Evolutionary conservation across 73 alveolate species (phyloP).

Genomic region (Paramecium primaurelia): DNA sequence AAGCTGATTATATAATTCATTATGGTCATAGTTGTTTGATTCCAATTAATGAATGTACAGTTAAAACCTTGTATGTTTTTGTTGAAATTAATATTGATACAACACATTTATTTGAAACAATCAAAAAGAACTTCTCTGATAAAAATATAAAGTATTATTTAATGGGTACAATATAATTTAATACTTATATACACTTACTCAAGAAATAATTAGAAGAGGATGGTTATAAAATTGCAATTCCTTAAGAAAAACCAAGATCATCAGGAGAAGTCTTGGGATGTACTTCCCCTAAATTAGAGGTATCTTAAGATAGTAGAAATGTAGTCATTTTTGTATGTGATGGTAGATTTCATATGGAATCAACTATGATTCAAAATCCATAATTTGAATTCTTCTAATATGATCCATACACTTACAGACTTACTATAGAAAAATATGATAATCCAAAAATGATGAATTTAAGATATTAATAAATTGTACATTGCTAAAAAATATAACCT

Average conservation of each 20-base stretch:
- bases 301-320: conserved; percentile 65
- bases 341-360: conserved; percentile 99
- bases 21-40: conserved; percentile 96
- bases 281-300: conserved; percentile 90
- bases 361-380: conserved; percentile 99
- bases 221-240: conserved; percentile 80
- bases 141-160: conserved; percentile 64
- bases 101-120: conserved; percentile 81
- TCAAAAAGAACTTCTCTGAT: conserved; percentile 81
- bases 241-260: conserved; percentile 97
- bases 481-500: conserved; percentile 63
- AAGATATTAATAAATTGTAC: conserved; percentile 79
- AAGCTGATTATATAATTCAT: conserved; percentile 96
- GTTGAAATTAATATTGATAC: conserved; percentile 93
- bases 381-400: conserved; percentile 81
- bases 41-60: conserved; percentile 83
- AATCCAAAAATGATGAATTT: conserved; percentile 84
- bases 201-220: conserved; percentile 73
- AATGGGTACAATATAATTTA: conserved; percentile 78
- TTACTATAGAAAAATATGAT: conserved; percentile 90
- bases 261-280: conserved; percentile 99
- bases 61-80: conserved; percentile 88
- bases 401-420: conserved; percentile 89
- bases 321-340: conserved; percentile 93
- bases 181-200: conserved; percentile 68